Base-by-base conservation (phyloP, 257 asterid genomes). In the Scutellaria galericulata region DNA sequence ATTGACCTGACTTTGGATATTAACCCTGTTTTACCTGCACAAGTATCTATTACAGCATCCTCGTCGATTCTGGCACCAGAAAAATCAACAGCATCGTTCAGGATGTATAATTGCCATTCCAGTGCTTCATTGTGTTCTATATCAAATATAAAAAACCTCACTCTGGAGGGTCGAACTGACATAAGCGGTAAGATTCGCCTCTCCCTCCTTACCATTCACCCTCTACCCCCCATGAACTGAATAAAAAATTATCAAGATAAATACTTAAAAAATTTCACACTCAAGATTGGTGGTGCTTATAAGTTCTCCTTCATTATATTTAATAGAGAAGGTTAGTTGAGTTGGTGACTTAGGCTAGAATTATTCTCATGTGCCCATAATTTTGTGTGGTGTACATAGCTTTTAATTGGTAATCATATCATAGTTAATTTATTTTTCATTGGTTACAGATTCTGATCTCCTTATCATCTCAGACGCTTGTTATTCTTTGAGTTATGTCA, bases 101-200 rank as follows among this genome's bases (percentile, higher is more conserved):
- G 66, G 51, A 20, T 40, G 27, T 76, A 74, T 77, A 69, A 56
- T 64, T 15, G 40, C 61, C 55, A 70, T 53, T 72, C 78, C 7
- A 69, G 58, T 60, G 79, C 78, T 62, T 68, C 83, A 35, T 79
- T 72, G 11, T 60, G 76, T 42, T 72, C 52, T 67, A 52, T 59
- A 24, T 82, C 91, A 66, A 73, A 77, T 83, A 86, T 93, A 41
- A 75, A 74, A 51, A 83, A 82, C 45, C 93, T 93, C 79, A 79
- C 84, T 31, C 76, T 90, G 85, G 92, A 88, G 80, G 98, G 97
- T 27, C 94, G 97, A 69, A 82, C 81, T 57, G 93, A 90, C 56
- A 63, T 87, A 57, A 75, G 69, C n/a, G 98, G 98, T 92, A 81
- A 72, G 90, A 78, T 68, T 59, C 54, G 56, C 37, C 61, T 46